Evolutionary conservation across 495 filamentous ascomycete genomes (phyloP).

Genomic region (Penicillium macrosclerotiorum): DNA sequence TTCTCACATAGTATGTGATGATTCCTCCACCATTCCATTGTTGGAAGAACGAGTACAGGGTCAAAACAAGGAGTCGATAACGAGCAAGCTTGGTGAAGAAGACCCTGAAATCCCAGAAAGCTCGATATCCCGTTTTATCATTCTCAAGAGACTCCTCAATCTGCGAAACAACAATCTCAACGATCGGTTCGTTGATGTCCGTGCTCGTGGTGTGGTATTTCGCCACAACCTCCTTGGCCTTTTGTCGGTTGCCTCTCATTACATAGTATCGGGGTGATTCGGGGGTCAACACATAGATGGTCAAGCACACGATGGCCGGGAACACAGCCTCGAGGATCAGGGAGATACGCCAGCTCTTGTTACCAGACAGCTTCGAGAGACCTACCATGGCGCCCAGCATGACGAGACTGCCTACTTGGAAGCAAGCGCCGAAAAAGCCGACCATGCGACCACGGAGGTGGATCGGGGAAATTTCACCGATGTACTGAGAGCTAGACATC

Average conservation of each 20-base stretch:
- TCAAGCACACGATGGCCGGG: conserved; percentile 36
- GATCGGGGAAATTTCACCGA: conserved; percentile 42
- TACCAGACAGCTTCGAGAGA: conserved; percentile 23
- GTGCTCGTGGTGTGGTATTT: conserved; percentile 39
- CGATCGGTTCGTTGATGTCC: conserved; percentile 36
- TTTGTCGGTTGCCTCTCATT: conserved; percentile 33
- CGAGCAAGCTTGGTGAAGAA: conserved; percentile 36
- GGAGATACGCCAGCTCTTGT: conserved; percentile 35
- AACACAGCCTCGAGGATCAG: conserved; percentile 39
- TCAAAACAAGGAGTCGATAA: conserved; percentile 35
- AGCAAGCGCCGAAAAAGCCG: conserved; percentile 45
- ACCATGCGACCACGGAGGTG: conserved; percentile 44
- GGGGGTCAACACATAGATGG: conserved; percentile 36
- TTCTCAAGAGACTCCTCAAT: conserved; percentile 40
- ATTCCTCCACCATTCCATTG: conserved; percentile 46
- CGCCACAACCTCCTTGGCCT: conserved; percentile 34
- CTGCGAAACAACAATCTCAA: conserved; percentile 36
- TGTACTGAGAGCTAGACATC: conserved; percentile 42
- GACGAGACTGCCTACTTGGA: conserved; percentile 37
- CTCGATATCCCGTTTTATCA: conserved; percentile 21
- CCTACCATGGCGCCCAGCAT: conserved; percentile 40
- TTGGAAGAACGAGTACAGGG: conserved; percentile 43
- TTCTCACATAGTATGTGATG: conserved; percentile 37
- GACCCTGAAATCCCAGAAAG: conserved; percentile 39
- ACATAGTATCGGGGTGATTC: conserved; percentile 44